These are phyloP conservation scores for Westerdykella ornata DNA, from an alignment of 2,329 filamentous ascomycete genomes.

Conservation along the genomic window DNA sequence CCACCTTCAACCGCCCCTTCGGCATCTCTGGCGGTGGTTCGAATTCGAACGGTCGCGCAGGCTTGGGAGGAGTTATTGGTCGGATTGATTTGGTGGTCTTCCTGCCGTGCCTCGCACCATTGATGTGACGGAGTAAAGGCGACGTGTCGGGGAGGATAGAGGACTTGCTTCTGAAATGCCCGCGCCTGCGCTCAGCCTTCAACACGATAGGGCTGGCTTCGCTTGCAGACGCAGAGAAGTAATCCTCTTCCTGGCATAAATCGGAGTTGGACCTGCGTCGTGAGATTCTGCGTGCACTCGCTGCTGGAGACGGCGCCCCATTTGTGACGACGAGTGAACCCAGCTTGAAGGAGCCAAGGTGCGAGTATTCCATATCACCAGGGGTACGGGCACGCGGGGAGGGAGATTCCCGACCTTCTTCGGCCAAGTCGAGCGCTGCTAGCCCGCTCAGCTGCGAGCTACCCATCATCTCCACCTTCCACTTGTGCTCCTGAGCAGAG, in stretches of 20 bases:
- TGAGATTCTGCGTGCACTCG: conserved; percentile 23
- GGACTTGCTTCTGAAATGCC: conserved; percentile 27
- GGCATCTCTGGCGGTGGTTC: conserved; percentile 7
- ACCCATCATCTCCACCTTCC: conserved; percentile 22
- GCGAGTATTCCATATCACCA: conserved; percentile 38
- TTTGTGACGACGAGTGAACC: conserved; percentile 45
- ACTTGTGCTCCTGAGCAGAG: conserved; percentile 26
- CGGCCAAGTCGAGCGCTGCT: conserved; percentile 15
- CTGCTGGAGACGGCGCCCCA: conserved; percentile 42
- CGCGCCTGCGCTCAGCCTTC: conserved; percentile 14
- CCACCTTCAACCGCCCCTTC: conserved; percentile 11
- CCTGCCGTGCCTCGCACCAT: conserved; percentile 1
- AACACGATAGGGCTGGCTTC: conserved; percentile 16
- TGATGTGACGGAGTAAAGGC: conserved; percentile 11
- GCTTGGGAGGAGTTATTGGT: conserved; percentile 11
- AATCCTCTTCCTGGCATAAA: conserved; percentile 17
- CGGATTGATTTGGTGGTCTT: conserved; percentile 8
- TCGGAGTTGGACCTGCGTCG: conserved; percentile 7
- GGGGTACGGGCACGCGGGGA: conserved; percentile 35
- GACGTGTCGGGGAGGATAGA: conserved; percentile 13
- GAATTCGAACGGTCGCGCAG: conserved; percentile 1
- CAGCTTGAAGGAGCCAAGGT: conserved; percentile 38
- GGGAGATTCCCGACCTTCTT: conserved; percentile 18
- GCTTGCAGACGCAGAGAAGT: conserved; percentile 22
- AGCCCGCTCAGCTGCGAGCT: conserved; percentile 18